phyloP scores from a whole-genome alignment of 2,329 filamentous ascomycete species.

The Sclerotiophoma versabilis region DNA sequence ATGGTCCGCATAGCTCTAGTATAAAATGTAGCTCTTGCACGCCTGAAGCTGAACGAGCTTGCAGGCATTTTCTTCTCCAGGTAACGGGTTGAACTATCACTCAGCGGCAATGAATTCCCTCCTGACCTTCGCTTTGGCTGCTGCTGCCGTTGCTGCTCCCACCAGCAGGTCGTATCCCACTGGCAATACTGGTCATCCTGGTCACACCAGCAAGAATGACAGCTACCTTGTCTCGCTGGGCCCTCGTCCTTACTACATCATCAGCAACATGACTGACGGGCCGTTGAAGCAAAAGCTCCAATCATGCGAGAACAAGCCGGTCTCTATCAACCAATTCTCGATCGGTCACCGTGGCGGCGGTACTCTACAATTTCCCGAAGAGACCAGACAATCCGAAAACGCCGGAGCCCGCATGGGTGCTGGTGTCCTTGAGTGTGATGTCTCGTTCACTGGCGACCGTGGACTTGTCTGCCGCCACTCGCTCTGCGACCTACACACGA shows the following conservation, averaged over 20 bases:
- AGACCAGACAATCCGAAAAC: conserved; percentile 65
- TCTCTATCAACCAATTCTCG: conserved; percentile 62
- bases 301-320: conserved; percentile 63
- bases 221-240: conserved; percentile 62
- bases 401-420: conserved; percentile 73
- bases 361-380: conserved; percentile 69
- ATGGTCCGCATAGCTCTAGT: neutral
- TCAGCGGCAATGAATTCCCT: conserved; percentile 7
- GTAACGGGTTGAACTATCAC: neutral
- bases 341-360: conserved; percentile 68
- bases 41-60: neutral
- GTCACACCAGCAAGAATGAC: conserved; percentile 19
- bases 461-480: conserved; percentile 73
- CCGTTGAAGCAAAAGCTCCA: conserved; percentile 66
- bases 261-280: conserved; percentile 68
- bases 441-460: conserved; percentile 69
- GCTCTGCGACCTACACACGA: conserved; percentile 72
- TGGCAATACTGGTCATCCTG: neutral
- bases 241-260: conserved; percentile 69
- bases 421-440: conserved; percentile 72
- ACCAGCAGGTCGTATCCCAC: conserved; percentile 12
- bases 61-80: neutral
- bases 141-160: conserved; percentile 19
- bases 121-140: conserved; percentile 17
- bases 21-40: conserved; percentile 10